Evolutionary conservation across 495 filamentous ascomycete species (phyloP).

Genomic region (Aspergillus hancockii): DNA sequence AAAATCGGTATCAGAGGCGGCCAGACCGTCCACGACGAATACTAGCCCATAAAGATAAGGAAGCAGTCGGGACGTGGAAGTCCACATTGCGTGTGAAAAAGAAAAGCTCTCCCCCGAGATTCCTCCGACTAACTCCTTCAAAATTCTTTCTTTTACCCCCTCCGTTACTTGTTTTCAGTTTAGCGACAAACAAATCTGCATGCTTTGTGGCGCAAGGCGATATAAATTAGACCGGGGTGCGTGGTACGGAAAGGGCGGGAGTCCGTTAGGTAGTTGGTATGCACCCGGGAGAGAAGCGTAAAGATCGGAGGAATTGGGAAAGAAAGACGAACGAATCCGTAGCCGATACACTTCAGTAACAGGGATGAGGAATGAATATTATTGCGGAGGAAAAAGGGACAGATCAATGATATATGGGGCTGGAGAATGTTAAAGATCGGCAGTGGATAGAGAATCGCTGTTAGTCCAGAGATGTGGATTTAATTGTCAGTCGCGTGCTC

Average conservation of each 20-base stretch:
- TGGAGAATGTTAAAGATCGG: slow-evolving; percentile 4
- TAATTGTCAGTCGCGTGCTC: slow-evolving; percentile 12
- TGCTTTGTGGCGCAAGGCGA: slow-evolving; percentile 3
- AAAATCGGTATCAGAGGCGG: slow-evolving; percentile 30
- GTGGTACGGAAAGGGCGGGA: slow-evolving; percentile 7
- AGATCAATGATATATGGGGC: not conserved
- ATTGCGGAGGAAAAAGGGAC: not conserved
- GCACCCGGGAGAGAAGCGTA: not conserved
- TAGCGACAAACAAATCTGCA: not conserved
- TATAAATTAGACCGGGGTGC: not conserved
- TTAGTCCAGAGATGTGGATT: not conserved
- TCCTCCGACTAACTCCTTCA: not conserved
- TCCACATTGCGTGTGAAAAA: slow-evolving; percentile 15
- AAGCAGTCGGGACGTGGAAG: slow-evolving; percentile 15
- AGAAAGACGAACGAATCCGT: not conserved
- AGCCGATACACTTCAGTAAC: not conserved
- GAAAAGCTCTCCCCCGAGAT: not conserved
- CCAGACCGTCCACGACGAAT: slow-evolving; percentile 12
- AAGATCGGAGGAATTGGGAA: not conserved
- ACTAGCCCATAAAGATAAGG: slow-evolving; percentile 24
- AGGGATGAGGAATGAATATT: not conserved
- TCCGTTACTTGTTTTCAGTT: not conserved
- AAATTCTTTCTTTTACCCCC: not conserved
- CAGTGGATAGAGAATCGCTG: not conserved
- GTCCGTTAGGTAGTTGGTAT: not conserved